Conservation (phyloP, 1,284 basidiomycete species). For the Inonotus obliquus region DNA sequence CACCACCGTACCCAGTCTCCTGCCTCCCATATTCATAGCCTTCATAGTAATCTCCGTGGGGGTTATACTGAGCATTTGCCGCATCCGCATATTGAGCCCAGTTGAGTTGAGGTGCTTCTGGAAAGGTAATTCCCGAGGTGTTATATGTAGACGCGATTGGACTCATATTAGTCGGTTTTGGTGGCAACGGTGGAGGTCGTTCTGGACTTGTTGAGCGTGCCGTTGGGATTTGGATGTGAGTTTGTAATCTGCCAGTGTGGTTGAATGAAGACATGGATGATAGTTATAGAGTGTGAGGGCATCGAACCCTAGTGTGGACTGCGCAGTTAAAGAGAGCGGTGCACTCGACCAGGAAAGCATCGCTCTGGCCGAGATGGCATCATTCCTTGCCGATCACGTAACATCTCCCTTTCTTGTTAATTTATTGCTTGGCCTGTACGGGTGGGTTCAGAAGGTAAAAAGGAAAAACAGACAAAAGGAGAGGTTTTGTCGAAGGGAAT, state of each 20-base stretch:
- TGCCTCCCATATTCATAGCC: neutral
- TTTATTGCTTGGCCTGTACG: no score
- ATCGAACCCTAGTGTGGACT: neutral
- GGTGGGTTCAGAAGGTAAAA: neutral
- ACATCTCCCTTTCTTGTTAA: neutral
- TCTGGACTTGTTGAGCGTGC: neutral
- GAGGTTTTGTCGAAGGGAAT: neutral
- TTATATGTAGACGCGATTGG: neutral
- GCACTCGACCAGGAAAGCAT: neutral
- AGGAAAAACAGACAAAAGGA: neutral
- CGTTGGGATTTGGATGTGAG: conserved; percentile 6
- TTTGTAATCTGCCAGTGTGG: conserved; percentile 2
- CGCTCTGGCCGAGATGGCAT: neutral
- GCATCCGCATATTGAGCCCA: conserved; percentile 13
- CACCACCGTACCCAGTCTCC: neutral
- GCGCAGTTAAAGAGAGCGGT: neutral
- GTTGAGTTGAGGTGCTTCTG: neutral
- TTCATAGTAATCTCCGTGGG: neutral
- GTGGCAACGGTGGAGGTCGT: neutral
- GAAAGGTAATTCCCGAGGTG: neutral
- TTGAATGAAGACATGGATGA: neutral
- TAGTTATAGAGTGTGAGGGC: neutral
- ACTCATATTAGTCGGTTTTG: neutral
- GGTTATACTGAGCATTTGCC: conserved; percentile 8
- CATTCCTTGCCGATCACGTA: neutral